These are phyloP conservation scores for Exophiala xenobiotica DNA, from an alignment of 2,329 filamentous ascomycete species.

Conservation along the genomic window DNA sequence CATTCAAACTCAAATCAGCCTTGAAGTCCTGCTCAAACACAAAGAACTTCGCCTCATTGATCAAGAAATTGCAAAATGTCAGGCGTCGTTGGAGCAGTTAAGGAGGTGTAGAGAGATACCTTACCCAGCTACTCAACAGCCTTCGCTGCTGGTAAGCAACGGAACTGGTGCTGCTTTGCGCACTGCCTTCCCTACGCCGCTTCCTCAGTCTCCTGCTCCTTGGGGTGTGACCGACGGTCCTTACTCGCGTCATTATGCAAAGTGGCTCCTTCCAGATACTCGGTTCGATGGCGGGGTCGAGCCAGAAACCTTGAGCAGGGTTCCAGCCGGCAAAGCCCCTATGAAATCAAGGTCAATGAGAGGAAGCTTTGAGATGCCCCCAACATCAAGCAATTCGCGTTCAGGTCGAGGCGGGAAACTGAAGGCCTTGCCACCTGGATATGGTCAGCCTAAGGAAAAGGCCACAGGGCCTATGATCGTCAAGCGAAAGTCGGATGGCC, in stretches of 20 bases:
- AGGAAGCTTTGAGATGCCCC: constrained; percentile 63
- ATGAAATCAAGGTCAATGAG: constrained; percentile 76
- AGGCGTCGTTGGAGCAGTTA: constrained; percentile 88
- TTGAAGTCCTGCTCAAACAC: constrained; percentile 92
- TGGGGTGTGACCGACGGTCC: constrained; percentile 91
- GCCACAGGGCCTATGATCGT: constrained; percentile 73
- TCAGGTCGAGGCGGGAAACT: constrained; percentile 61
- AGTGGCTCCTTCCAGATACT: constrained; percentile 89
- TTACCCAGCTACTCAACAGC: constrained; percentile 71
- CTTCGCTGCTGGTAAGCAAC: constrained; percentile 67
- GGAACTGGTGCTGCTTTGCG: constrained; percentile 67
- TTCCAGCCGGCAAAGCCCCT: constrained; percentile 42
- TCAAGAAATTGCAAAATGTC: constrained; percentile 93
- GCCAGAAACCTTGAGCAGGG: constrained; percentile 30
- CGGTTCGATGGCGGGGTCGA: constrained; percentile 69
- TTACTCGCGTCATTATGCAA: constrained; percentile 90
- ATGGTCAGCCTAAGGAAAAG: constrained; percentile 74
- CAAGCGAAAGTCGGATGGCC: constrained; percentile 76
- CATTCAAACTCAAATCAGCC: constrained; percentile 82
- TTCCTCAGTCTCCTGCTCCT: constrained; percentile 74
- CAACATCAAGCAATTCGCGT: constrained; percentile 55
- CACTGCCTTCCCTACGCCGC: constrained; percentile 17
- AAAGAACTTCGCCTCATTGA: constrained; percentile 91
- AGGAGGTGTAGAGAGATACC: constrained; percentile 89
- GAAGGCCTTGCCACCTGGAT: constrained; percentile 68